Percentiles rank a stretch among this genome's conserved stretches.
Evolutionary conservation across 495 filamentous ascomycete species (phyloP).

Genomic region (Daldinia concentrica): DNA sequence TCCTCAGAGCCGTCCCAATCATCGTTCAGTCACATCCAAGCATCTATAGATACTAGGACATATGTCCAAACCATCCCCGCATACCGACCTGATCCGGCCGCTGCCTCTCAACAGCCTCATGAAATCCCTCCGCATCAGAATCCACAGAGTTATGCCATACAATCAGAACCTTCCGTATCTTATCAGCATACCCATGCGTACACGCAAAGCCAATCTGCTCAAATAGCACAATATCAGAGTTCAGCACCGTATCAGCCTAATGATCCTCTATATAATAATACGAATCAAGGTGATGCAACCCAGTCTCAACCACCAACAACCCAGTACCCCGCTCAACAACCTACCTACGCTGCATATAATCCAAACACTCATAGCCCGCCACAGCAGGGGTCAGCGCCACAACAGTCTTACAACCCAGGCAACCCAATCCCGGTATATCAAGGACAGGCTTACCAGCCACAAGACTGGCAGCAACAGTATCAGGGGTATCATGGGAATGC

Average conservation of each 20-base stretch:
- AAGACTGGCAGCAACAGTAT: slow-evolving; percentile 41
- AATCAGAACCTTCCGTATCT: slow-evolving; percentile 15
- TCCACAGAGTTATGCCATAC: slow-evolving; percentile 10
- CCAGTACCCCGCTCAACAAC: slow-evolving; percentile 30
- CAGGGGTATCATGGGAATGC: slow-evolving; percentile 35
- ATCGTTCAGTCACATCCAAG: slow-evolving; percentile 12
- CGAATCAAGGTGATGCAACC: slow-evolving; percentile 14
- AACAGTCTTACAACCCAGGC: slow-evolving; percentile 21
- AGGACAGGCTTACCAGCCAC: slow-evolving; percentile 36
- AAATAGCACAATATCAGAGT: slow-evolving; percentile 19
- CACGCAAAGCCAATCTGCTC: slow-evolving; percentile 31
- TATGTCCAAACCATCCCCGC: slow-evolving; percentile 23
- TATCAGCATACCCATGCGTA: slow-evolving; percentile 36
- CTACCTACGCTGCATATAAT: slow-evolving; percentile 40
- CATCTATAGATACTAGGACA: slow-evolving; percentile 7
- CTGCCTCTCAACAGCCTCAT: neutral
- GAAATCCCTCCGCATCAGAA: slow-evolving; percentile 10
- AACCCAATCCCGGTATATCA: slow-evolving; percentile 17
- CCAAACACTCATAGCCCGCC: slow-evolving; percentile 30
- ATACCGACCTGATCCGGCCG: slow-evolving; percentile 21
- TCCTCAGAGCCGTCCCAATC: slow-evolving; percentile 30
- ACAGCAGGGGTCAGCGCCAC: slow-evolving; percentile 8
- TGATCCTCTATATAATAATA: slow-evolving; percentile 18
- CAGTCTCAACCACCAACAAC: slow-evolving; percentile 16
- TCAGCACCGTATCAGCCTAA: slow-evolving; percentile 30